These are phyloP conservation scores for Xylaria palmicola DNA, from an alignment of 495 filamentous ascomycete genomes.

Conservation along the genomic window DNA sequence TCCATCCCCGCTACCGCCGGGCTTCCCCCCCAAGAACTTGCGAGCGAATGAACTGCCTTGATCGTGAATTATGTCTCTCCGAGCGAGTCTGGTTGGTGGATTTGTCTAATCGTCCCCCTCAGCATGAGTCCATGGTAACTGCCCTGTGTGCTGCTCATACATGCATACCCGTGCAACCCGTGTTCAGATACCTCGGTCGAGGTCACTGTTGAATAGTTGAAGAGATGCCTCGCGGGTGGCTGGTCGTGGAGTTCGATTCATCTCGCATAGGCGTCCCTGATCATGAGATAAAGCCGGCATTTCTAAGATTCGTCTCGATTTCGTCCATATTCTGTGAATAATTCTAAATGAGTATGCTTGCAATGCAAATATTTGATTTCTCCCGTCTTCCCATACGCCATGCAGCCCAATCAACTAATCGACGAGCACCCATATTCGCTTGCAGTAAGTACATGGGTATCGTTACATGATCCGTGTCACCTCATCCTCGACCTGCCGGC, in stretches of 20 bases:
- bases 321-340: constrained; percentile 35
- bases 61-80: not conserved
- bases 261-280: constrained; percentile 3
- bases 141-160: no score
- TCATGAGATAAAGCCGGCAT: constrained; percentile 40
- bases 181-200: not conserved
- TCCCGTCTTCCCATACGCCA: constrained; percentile 17
- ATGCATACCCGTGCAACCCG: not conserved
- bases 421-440: constrained; percentile 11
- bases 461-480: constrained; percentile 92
- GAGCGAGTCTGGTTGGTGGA: constrained; percentile 6
- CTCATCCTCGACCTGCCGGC: constrained; percentile 86
- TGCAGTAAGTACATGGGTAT: constrained; percentile 27
- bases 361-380: constrained; percentile 22
- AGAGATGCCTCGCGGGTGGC: not conserved
- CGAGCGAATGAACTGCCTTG: constrained; percentile 2
- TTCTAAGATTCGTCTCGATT: constrained; percentile 37
- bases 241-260: not conserved
- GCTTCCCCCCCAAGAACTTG: not conserved
- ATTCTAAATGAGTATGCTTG: constrained; percentile 30
- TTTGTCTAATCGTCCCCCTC: not conserved
- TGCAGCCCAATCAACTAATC: constrained; percentile 12
- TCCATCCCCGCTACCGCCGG: not conserved
- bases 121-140: not conserved
- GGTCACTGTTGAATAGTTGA: not conserved